phyloP scores from a whole-genome alignment of 2,329 filamentous ascomycete species.

The Xylaria multiplex region DNA sequence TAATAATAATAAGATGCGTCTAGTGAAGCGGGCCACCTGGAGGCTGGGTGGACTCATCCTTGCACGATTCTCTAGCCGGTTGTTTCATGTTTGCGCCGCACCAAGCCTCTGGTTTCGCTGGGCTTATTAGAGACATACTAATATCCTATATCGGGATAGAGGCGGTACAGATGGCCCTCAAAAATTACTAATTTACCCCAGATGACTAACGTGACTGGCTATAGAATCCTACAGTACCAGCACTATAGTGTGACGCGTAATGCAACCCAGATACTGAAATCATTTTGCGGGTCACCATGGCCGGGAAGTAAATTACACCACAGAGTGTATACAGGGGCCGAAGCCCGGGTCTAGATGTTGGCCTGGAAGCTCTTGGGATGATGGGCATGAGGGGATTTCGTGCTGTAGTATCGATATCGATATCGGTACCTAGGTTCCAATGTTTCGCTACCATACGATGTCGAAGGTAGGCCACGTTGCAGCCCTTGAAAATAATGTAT shows the following conservation, averaged over 20 bases:
- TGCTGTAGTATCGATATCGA: constrained; percentile 18
- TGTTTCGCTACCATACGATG: constrained; percentile 31
- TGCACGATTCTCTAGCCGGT: constrained; percentile 32
- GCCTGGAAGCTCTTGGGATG: constrained; percentile 9
- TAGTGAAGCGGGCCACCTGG: constrained; percentile 22
- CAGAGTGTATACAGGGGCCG: background rate
- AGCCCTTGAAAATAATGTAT: constrained; percentile 32
- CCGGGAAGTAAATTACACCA: constrained; percentile 7
- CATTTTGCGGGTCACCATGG: constrained; percentile 26
- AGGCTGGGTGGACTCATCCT: constrained; percentile 27
- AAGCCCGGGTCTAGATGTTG: background rate
- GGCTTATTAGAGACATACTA: constrained; percentile 30
- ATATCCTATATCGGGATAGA: constrained; percentile 25
- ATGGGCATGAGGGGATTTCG: constrained; percentile 19
- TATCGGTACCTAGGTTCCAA: constrained; percentile 21
- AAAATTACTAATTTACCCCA: constrained; percentile 38
- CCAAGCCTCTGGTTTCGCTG: constrained; percentile 35
- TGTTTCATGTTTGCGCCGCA: constrained; percentile 40
- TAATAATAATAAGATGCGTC: constrained; percentile 27
- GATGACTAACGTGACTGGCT: constrained; percentile 17
- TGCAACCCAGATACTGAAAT: constrained; percentile 17
- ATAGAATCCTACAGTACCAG: constrained; percentile 4
- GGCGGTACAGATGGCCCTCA: background rate
- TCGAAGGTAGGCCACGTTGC: constrained; percentile 34
- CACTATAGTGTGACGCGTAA: no score